Evolutionary conservation across 2,329 filamentous ascomycete species (phyloP), one percentile per base, ranked within the genome.

Genomic region (Colletotrichum viniferum): DNA sequence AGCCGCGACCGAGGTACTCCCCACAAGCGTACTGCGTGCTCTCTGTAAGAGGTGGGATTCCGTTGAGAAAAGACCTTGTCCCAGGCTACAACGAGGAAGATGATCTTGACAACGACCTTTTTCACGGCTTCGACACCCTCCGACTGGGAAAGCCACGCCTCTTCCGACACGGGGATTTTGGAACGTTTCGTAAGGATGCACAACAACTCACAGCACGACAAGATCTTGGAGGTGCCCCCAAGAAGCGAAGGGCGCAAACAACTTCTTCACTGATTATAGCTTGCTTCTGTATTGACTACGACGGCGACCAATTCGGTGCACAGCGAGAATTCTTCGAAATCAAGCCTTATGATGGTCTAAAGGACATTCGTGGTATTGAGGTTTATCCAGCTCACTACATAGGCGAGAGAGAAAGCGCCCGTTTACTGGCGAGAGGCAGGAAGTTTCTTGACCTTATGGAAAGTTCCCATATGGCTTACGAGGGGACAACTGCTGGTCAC

Each of bases 381-480:
- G 24, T 65, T 24, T 65, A 26, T 14, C 62, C 62, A n/a, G 24
- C 18, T 13, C 34, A 65, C 10, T 43, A 65, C 13, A 14, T 65
- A 34, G 21, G 34, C 10, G 18, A 65, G 6, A 26, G 28, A 24
- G 16, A 65, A 12, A 28, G 38, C 5, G 36, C n/a, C 12, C 34
- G 24, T 32, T 21, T 65, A 4, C n/a, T 48, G 6, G 18, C 26
- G 10, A 43, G 78, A 3, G 78, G 79, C 7, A 69, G 61, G 24
- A 77, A 66, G 9, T 81, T 80, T 61, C 43, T 81, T 3, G 74
- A 80, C 16, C 66, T 78, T 4, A 79, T 77, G 1, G 64, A 58
- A 2, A 74, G 79, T 6, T 80, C 80, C 18, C 80, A 83, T 48
- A 79, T 79, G 74, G 75, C 79, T 7, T 83, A 83, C 43, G 78